Base-by-base conservation (phyloP, 208 protist genomes). In the Wallacemonas sp. region DNA sequence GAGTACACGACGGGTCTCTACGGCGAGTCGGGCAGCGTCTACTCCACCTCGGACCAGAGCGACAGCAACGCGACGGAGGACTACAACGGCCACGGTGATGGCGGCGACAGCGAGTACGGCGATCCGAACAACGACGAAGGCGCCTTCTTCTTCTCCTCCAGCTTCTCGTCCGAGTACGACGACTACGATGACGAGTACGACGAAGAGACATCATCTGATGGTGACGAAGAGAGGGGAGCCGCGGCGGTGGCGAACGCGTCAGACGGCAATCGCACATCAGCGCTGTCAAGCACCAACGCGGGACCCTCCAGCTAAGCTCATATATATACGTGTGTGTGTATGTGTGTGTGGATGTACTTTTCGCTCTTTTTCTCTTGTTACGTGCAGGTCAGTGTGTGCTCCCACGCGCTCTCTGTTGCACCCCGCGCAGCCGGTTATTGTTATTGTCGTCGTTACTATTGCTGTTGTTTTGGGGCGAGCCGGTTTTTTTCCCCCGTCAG, bases 151-250 rank as follows among this genome's bases (percentile, higher is more conserved):
- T 58, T 58, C 30, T 58, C 39, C 19, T 61, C 55, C 24, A 60
- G 63, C 55, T 52, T 54, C 36, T 75, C 61, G 2, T 52, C 49
- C 26, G 70, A 69, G 29, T 64, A 68, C 24, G 70, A 75, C 11
- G 70, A 68, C 19, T n/a, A 61, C 26, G 62, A 64, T 21, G 33
- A 46, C 4, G 34, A 58, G 19, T 57, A 54, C 60, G 60, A 68
- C 27, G 65, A 72, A 17, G 64, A 68, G 44, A 52, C 52, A 26
- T 44, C 41, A 39, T 48, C 29, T 2, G 60, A 61, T 32, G 46
- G 34, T 24, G 46, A 43, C 32, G 61, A 49, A 43, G 68, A 65
- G 0, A 49, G 71, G 33, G 65, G 26, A 17, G 61, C 61, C 6
- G 64, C 61, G 27, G 43, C 55, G 16, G 33, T 47, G 0, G 24